Evolutionary conservation across 2,329 filamentous ascomycete genomes (phyloP), one percentile per base, ranked within the genome.

Genomic region (Talaromyces sp.): DNA sequence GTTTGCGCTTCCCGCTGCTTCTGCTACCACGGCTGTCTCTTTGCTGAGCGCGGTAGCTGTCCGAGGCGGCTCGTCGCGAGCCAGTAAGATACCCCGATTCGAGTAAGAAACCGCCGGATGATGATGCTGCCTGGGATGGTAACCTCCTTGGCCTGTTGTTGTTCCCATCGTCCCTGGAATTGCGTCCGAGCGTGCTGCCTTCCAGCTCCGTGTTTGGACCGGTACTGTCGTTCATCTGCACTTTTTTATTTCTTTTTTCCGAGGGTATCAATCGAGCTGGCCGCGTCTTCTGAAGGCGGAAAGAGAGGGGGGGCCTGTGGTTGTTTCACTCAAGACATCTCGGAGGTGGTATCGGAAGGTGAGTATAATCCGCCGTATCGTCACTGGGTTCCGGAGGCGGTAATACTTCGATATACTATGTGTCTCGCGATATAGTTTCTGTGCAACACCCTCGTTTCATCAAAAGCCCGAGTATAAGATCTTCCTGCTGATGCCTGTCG

Each of bases 21-120:
- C 11, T 25, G 25, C 44, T 47, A 8, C 9, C 44, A 25, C 19
- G 44, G 11, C 44, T 25, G 33, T 69, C 65, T 32, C 71, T 68
- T 56, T 65, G 66, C 54, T 69, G 58, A 11, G 61, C 66, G 42
- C 70, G 65, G 36, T 68, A 60, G 65, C 68, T 68, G 52, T 44
- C 25, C 42, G 67, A 62, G 44, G 67, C 63, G 63, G 71, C 61
- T 57, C 65, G 69, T 56, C 65, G 69, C 58, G 71, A 63, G 62
- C 70, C 64, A 66, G 71, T 63, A 49, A 72, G 32, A 63, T 71
- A 64, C 63, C 63, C 77, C 70, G 66, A 75, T 66, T 82, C 80
- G 42, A 84, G 70, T 49, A 84, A 67, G 62, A 80, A 80, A 4
- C 76, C 76, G 58, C 78, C 71, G 36, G 36, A 56, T 58, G 32